A percentile compares a stretch with the other conserved stretches of the same genome.
phyloP scores from a whole-genome alignment of 225 moss, liverwort and hornwort genomes.

The Polytrichum commune region DNA sequence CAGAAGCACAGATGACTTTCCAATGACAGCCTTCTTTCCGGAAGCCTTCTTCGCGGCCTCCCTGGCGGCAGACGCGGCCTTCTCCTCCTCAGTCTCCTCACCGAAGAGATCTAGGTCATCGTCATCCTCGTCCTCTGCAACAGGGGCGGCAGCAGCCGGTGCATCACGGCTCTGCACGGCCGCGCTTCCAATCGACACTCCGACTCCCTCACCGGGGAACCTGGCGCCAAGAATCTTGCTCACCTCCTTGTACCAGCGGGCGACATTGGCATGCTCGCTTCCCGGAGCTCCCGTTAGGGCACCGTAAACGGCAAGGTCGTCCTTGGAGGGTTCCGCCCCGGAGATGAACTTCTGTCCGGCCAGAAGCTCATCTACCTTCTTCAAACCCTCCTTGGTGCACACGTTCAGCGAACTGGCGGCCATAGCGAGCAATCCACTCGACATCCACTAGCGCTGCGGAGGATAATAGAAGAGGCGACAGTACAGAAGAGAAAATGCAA shows the following conservation, averaged over 20 bases:
- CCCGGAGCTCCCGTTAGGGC: slow-evolving; percentile 35
- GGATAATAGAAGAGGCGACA: no score
- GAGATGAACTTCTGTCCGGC: slow-evolving; percentile 30
- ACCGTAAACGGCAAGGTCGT: slow-evolving; percentile 64
- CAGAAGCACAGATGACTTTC: slow-evolving; percentile 55
- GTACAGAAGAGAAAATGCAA: background rate
- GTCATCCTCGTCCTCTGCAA: slow-evolving; percentile 43
- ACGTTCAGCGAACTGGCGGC: slow-evolving; percentile 26
- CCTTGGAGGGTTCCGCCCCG: slow-evolving; percentile 36
- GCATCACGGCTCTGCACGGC: slow-evolving; percentile 16
- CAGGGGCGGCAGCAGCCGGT: slow-evolving; percentile 20
- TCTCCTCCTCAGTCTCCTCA: slow-evolving; percentile 41
- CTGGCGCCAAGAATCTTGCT: slow-evolving; percentile 44
- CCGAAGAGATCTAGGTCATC: slow-evolving; percentile 41
- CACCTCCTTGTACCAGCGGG: slow-evolving; percentile 60
- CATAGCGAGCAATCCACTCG: slow-evolving; percentile 23
- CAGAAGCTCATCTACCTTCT: slow-evolving; percentile 29
- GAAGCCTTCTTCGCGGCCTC: slow-evolving; percentile 18
- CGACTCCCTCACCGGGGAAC: slow-evolving; percentile 44
- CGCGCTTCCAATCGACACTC: slow-evolving; percentile 33
- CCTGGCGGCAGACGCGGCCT: slow-evolving; percentile 22
- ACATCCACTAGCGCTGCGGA: slow-evolving; percentile 5
- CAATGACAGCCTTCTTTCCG: slow-evolving; percentile 20
- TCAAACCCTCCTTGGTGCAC: slow-evolving; percentile 18
- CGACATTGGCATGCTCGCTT: slow-evolving; percentile 32